Conservation (phyloP, 139 green algal genomes). For the Tetradesmus lagerheimii region DNA sequence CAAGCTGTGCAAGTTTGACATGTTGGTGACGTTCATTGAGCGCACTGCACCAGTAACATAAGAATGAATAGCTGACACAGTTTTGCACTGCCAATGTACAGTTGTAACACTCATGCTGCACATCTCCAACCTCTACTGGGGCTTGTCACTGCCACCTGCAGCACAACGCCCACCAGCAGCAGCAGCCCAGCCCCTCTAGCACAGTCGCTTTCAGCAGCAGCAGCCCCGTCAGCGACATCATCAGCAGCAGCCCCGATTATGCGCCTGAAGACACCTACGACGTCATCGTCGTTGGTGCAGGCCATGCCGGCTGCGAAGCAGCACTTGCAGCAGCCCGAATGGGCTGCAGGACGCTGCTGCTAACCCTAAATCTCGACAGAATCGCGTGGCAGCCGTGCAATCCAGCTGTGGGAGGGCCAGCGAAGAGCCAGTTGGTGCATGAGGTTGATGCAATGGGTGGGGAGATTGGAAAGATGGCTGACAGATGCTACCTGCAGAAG, state of each 20-base stretch:
- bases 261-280: conserved; percentile 89
- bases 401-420: conserved; percentile 91
- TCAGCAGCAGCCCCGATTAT: conserved; percentile 17
- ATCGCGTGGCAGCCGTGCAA: conserved; percentile 98
- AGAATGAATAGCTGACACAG: too few species aligned
- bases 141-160: background rate
- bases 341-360: conserved; percentile 90
- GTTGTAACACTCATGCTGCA: too few species aligned
- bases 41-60: too few species aligned
- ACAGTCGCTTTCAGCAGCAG: background rate
- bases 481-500: conserved; percentile 96
- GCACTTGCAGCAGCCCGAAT: conserved; percentile 91
- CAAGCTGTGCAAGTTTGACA: too few species aligned
- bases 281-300: conserved; percentile 96
- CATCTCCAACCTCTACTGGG: too few species aligned
- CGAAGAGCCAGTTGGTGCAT: conserved; percentile 97
- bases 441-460: conserved; percentile 97
- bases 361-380: conserved; percentile 96
- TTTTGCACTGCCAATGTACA: too few species aligned
- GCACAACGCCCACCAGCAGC: background rate
- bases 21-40: too few species aligned
- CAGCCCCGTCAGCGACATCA: background rate
- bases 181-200: background rate
- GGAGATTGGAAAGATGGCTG: conserved; percentile 95
- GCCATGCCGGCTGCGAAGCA: conserved; percentile 97